A percentile compares a stretch with the other conserved stretches of the same genome.
Conservation (phyloP, 208 protist species). For the Leishmania aethiopica region DNA sequence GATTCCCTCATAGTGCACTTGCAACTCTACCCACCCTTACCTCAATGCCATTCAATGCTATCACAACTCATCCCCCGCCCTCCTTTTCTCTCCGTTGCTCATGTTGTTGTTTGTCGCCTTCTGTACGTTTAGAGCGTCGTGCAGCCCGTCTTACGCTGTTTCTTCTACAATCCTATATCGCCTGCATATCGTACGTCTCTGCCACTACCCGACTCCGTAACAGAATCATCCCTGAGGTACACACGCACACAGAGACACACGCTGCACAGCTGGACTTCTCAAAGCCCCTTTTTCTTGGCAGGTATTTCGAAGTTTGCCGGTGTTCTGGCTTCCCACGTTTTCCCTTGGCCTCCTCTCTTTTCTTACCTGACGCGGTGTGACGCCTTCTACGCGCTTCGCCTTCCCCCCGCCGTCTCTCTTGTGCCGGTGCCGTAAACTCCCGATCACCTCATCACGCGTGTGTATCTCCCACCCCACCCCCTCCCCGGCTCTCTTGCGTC, state of each 20-base stretch:
- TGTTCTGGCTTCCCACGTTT: neutral
- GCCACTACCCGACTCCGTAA: neutral
- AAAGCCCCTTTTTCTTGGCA: neutral
- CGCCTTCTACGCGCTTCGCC: neutral
- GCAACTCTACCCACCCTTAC: neutral
- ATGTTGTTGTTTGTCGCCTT: neutral
- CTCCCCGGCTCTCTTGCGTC: neutral
- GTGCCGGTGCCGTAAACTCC: neutral
- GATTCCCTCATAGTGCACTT: neutral
- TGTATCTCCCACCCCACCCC: neutral
- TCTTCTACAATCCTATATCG: neutral
- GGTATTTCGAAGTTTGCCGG: neutral
- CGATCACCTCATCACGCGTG: neutral
- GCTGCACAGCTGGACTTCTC: neutral
- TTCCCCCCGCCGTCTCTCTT: neutral
- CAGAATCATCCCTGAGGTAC: no score
- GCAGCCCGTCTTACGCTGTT: neutral
- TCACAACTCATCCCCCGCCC: neutral
- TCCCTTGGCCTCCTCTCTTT: neutral
- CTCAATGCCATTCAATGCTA: neutral
- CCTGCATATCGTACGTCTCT: neutral
- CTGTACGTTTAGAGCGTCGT: neutral
- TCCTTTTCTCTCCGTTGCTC: neutral
- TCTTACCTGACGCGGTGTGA: neutral
- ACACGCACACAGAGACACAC: neutral